Conservation (phyloP, 2,329 filamentous ascomycete genomes). For the Ceratocystiopsis minuta region DNA sequence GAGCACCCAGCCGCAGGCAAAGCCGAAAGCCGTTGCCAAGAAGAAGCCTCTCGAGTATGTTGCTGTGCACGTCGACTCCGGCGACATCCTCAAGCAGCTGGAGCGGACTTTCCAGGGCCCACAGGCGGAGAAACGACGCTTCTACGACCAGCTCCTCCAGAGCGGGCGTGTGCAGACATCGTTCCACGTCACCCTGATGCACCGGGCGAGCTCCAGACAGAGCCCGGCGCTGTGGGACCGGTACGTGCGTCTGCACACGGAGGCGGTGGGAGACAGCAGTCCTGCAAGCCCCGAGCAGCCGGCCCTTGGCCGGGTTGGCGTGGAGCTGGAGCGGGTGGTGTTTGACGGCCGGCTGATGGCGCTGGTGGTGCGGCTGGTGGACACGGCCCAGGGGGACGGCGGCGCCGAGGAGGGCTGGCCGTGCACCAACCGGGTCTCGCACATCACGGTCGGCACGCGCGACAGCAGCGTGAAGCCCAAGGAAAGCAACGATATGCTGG, state of each 20-base stretch:
- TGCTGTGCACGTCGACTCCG: conserved; percentile 27
- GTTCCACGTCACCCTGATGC: conserved; percentile 91
- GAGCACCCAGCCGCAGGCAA: conserved; percentile 20
- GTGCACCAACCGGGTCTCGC: conserved; percentile 61
- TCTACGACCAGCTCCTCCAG: conserved; percentile 61
- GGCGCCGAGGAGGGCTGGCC: conserved; percentile 30
- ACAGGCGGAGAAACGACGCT: conserved; percentile 33
- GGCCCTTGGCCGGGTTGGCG: conserved; percentile 43
- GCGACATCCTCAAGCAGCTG: conserved; percentile 34
- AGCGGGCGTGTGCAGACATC: conserved; percentile 58
- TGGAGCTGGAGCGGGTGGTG: conserved; percentile 54
- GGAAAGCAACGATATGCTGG: conserved; percentile 78
- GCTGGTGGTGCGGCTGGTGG: conserved; percentile 60
- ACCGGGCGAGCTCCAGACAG: conserved; percentile 45
- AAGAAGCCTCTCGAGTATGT: conserved; percentile 38
- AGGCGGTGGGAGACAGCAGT: conserved; percentile 14
- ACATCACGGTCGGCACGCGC: conserved; percentile 79
- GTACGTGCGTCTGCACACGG: conserved; percentile 43
- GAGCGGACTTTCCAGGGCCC: conserved; percentile 48
- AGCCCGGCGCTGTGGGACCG: conserved; percentile 57
- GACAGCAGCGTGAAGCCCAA: conserved; percentile 64
- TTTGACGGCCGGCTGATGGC: conserved; percentile 84
- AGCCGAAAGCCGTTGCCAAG: conserved; percentile 18
- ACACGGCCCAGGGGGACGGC: conserved; percentile 20
- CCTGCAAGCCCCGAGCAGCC: conserved; percentile 9